These are phyloP conservation scores for Eucalyptus dawsonii DNA, from an alignment of 345 rosid species.

Conservation along the genomic window DNA sequence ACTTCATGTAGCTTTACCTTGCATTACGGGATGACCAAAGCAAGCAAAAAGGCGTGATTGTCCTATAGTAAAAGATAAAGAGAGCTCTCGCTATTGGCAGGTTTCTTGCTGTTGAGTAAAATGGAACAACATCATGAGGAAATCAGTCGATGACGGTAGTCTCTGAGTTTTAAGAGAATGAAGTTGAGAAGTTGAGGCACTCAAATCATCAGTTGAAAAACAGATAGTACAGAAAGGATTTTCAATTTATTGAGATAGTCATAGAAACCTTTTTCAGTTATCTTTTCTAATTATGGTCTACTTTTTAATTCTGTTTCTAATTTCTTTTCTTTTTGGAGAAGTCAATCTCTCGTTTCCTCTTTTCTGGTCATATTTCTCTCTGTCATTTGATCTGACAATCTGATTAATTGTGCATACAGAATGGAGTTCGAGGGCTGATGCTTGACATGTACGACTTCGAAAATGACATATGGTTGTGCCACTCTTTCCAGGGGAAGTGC, in stretches of 20 bases:
- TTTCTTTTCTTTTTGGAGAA: not conserved
- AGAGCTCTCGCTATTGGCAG: not conserved
- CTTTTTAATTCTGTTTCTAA: not conserved
- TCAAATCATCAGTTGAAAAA: not conserved
- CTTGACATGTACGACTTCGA: conserved; percentile 81
- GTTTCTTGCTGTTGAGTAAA: not conserved
- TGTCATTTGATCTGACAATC: not conserved
- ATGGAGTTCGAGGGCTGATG: conserved; percentile 95
- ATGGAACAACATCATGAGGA: not conserved
- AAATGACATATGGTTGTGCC: conserved; percentile 83
- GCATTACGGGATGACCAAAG: not conserved
- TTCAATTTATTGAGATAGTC: not conserved
- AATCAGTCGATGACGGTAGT: not conserved
- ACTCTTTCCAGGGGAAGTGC: conserved; percentile 62
- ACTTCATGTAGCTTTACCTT: not conserved
- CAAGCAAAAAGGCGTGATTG: not conserved
- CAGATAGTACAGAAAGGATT: not conserved
- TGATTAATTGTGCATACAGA: conserved; percentile 21
- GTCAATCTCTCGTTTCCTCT: not conserved
- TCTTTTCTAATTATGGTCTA: not conserved
- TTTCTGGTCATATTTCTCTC: not conserved
- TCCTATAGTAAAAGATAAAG: not conserved
- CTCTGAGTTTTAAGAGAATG: not conserved
- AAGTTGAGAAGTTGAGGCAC: not conserved
- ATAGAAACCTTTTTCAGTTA: not conserved